Conservation (phyloP, 352 stramenopile genomes). For the Hyaloperonospora brassicae region DNA sequence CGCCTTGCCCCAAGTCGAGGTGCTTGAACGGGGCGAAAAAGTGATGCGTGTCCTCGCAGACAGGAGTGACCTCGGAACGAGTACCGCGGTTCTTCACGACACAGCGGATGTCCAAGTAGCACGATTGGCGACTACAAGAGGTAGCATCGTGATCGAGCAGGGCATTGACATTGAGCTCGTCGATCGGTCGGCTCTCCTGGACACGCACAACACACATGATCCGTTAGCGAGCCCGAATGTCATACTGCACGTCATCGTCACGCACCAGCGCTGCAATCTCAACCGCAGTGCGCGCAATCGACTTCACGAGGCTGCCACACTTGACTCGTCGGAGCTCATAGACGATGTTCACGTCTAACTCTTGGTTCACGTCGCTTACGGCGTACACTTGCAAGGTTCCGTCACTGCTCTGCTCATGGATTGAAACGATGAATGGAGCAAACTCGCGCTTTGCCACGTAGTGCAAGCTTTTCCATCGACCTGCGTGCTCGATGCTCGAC, state of each 20-base stretch:
- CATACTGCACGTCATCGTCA: not conserved
- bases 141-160: constrained; percentile 17
- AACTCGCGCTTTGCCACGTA: constrained; percentile 64
- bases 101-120: constrained; percentile 48
- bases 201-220: not conserved
- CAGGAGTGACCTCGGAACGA: not conserved
- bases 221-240: constrained; percentile 3
- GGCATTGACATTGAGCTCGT: constrained; percentile 20
- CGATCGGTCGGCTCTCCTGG: constrained; percentile 35
- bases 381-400: constrained; percentile 29
- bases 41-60: constrained; percentile 43
- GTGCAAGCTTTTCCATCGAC: constrained; percentile 77
- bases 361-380: constrained; percentile 42
- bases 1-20: constrained; percentile 34
- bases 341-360: constrained; percentile 27
- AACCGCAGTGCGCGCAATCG: constrained; percentile 20
- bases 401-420: constrained; percentile 20
- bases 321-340: constrained; percentile 39
- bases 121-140: constrained; percentile 37
- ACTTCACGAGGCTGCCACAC: constrained; percentile 39
- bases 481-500: constrained; percentile 78
- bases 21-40: constrained; percentile 71
- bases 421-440: constrained; percentile 55
- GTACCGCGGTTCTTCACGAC: constrained; percentile 7
- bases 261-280: constrained; percentile 32